Evolutionary conservation across 148 eudicot species (phyloP).

Genomic region (Amaranthus cruentus): DNA sequence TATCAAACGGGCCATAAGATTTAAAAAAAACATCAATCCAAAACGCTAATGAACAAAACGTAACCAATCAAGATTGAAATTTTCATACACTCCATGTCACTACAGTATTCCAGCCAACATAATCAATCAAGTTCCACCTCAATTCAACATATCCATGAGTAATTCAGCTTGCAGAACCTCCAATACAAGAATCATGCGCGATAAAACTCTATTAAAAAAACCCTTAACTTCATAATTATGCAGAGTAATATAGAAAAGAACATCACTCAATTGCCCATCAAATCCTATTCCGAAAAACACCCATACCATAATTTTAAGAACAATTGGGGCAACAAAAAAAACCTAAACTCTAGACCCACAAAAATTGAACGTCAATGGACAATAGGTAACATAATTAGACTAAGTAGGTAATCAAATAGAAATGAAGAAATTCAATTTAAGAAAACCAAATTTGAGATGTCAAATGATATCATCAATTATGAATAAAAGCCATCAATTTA

Average conservation of each 20-base stretch:
- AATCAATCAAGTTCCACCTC: neutral
- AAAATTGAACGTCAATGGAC: neutral
- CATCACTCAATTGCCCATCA: neutral
- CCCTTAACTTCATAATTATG: too few species aligned
- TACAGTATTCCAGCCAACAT: neutral
- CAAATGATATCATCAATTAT: neutral
- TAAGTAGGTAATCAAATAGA: neutral
- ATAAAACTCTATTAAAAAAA: neutral
- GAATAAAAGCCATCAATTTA: conserved; percentile 3
- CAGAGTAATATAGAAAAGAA: neutral
- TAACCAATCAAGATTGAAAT: too few species aligned
- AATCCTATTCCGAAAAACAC: neutral
- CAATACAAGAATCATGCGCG: neutral
- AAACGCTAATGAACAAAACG: too few species aligned
- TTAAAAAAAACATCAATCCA: too few species aligned
- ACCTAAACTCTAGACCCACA: neutral
- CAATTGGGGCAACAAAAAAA: neutral
- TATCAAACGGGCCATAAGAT: too few species aligned
- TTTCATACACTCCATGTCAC: too few species aligned
- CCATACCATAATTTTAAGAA: neutral
- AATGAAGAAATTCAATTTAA: neutral
- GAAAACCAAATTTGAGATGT: neutral
- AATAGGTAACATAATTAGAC: neutral
- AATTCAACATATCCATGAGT: neutral
- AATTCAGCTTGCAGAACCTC: neutral